These are phyloP conservation scores for Fusarium subtropicale DNA, from an alignment of 2,329 filamentous ascomycete genomes.

Conservation along the genomic window DNA sequence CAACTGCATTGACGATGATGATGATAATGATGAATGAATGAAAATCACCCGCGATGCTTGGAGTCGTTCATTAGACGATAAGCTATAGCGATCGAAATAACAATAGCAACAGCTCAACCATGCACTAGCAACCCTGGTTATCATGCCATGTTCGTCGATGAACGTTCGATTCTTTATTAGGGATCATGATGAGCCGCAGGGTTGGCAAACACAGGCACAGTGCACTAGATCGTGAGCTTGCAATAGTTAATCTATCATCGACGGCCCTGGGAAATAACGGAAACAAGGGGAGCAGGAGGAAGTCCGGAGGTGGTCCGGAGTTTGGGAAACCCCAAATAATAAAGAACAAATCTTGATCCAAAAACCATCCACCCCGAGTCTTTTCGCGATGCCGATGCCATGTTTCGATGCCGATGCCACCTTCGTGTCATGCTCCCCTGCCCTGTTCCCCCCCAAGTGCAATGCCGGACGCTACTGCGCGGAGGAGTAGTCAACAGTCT, in stretches of 20 bases:
- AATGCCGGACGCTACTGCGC: constrained; percentile 5
- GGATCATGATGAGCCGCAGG: constrained; percentile 24
- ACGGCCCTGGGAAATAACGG: neutral
- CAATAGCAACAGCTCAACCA: neutral
- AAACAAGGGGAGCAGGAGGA: neutral
- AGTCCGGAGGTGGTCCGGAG: constrained; percentile 18
- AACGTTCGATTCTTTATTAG: neutral
- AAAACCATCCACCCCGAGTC: neutral
- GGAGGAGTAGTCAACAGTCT: neutral
- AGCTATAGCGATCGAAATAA: constrained; percentile 16
- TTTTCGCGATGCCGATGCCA: constrained; percentile 22
- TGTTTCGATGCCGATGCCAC: constrained; percentile 24
- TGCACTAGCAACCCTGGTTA: neutral
- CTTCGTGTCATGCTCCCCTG: constrained; percentile 10
- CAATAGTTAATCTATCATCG: neutral
- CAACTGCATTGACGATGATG: neutral
- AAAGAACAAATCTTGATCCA: neutral
- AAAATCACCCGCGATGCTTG: constrained; percentile 1
- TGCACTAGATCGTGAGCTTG: neutral
- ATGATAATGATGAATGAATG: neutral
- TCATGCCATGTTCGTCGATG: neutral
- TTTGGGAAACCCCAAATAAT: neutral
- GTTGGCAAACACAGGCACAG: neutral
- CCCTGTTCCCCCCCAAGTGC: neutral
- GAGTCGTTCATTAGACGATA: constrained; percentile 5